Percentiles rank a stretch among this genome's conserved stretches.
Evolutionary conservation across 495 filamentous ascomycete genomes (phyloP).

Genomic region (Penicillium pancosmium): DNA sequence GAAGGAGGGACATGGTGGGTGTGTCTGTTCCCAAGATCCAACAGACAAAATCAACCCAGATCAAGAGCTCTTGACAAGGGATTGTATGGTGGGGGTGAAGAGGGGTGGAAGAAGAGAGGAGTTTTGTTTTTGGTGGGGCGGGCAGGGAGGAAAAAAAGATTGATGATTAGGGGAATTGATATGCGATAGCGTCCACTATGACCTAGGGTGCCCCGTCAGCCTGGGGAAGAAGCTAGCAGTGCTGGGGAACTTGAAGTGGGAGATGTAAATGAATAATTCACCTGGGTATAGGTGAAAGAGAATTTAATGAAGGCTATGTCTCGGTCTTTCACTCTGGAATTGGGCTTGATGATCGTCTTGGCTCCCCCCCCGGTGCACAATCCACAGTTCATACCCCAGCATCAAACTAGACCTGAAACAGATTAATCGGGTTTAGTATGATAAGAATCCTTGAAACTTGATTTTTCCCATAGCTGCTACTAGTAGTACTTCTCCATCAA

Average conservation of each 20-base stretch:
- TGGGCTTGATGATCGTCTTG: not conserved
- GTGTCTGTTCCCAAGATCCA: conserved; percentile 37
- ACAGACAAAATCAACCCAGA: conserved; percentile 28
- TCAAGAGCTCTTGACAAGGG: conserved; percentile 26
- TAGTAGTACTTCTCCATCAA: not conserved
- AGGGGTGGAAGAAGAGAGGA: conserved; percentile 32
- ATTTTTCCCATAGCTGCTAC: not conserved
- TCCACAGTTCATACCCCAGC: conserved; percentile 2
- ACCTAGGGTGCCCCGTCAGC: not conserved
- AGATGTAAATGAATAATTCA: too few species aligned
- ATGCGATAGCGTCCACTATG: conserved; percentile 24
- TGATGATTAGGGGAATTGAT: conserved; percentile 34
- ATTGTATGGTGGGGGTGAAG: conserved; percentile 32
- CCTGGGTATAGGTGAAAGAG: not conserved
- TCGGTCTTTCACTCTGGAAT: not conserved
- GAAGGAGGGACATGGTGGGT: conserved; percentile 78
- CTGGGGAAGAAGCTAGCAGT: not conserved
- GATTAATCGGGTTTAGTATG: not conserved
- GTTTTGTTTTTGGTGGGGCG: conserved; percentile 39
- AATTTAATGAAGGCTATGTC: not conserved
- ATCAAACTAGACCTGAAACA: not conserved
- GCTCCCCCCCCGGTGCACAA: not conserved
- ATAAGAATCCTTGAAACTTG: not conserved
- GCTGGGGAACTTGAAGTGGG: too few species aligned
- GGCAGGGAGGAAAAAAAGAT: conserved; percentile 36